Base-by-base conservation (phyloP, 2,329 filamentous ascomycete genomes). In the Epichloe gansuensis region DNA sequence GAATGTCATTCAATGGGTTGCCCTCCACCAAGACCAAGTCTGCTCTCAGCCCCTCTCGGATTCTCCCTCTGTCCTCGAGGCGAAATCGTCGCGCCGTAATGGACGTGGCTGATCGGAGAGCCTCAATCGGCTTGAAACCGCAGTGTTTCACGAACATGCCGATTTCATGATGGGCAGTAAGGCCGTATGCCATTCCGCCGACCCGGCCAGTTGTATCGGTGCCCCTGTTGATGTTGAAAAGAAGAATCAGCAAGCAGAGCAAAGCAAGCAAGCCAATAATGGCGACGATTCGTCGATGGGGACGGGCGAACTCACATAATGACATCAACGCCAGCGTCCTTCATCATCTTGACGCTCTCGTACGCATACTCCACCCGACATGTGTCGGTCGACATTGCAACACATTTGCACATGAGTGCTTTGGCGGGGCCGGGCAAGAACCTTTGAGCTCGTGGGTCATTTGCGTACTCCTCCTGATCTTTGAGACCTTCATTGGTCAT, bases 401-500 rank as follows among this genome's bases (percentile, higher is more conserved):
- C 52, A 25, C 52, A 53, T 44, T 53, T 50, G 35, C 52, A 53
- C 52, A 53, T 50, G 47, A 49, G 46, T 6, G 52, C 52, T 23
- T 46, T 53, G n/a, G 52, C 47, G 13, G 52, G 52, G 11, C 52
- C 52, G 7, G 52, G 52, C 12, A 53, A 31, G 44, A 53, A 50
- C 11, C 43, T 21, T 15, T 53, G 52, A 6, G 44, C 52, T 34
- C 52, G 47, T 39, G 52, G 52, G 39, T 62, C 60, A 37, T 58
- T 51, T 9, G 58, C 56, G 2, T 57, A 62, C 13, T 5, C 48
- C 44, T 58, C 48, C 42, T 57, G 58, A 21, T 57, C 52, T 7
- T 57, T 51, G 43, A 56, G 48, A 5, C 60, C 62, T 44, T 63
- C 57, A 11, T 52, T 55, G 4, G 60, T 63, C n/a, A 61, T 49